Conservation (phyloP, 1,139 yeast species). For the Waltiozyma sp. region DNA sequence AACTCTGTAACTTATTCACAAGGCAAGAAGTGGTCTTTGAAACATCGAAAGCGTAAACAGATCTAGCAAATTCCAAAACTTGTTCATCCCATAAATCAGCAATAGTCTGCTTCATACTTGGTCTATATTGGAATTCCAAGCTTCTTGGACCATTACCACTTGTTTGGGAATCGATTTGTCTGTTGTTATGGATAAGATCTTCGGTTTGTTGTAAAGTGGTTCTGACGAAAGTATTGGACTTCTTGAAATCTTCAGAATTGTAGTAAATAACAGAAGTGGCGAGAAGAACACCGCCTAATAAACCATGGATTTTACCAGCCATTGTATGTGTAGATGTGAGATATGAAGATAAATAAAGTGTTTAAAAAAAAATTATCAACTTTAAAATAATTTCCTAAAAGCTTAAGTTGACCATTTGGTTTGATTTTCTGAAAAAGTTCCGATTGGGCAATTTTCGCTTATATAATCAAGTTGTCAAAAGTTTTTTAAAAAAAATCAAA, state of each 20-base stretch:
- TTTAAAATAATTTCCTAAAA: too few relatives aligned
- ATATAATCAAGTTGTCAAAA: not conserved
- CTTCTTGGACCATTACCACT: slow-evolving; percentile 19
- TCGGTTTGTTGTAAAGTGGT: slow-evolving; percentile 38
- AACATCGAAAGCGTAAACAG: slow-evolving; percentile 50
- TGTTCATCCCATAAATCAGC: slow-evolving; percentile 82
- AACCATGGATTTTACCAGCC: slow-evolving; percentile 65
- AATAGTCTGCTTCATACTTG: slow-evolving; percentile 45
- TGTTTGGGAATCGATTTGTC: slow-evolving; percentile 11
- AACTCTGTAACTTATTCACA: slow-evolving; percentile 23
- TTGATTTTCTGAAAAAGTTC: not conserved
- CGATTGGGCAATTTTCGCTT: not conserved
- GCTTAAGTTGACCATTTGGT: too few relatives aligned
- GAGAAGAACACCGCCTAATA: slow-evolving; percentile 50
- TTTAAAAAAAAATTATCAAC: not conserved
- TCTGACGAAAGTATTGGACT: slow-evolving; percentile 37
- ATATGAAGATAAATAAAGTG: not conserved
- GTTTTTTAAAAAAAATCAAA: not conserved
- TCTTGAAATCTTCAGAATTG: slow-evolving; percentile 47
- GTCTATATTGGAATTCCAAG: slow-evolving; percentile 32
- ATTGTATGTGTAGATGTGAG: slow-evolving; percentile 19
- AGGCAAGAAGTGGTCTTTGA: slow-evolving; percentile 29
- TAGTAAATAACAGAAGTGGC: slow-evolving; percentile 57
- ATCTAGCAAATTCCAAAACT: slow-evolving; percentile 53
- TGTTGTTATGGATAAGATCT: slow-evolving; percentile 33